Evolutionary conservation across 2,329 filamentous ascomycete species (phyloP).

Genomic region (Zarea fungicola): DNA sequence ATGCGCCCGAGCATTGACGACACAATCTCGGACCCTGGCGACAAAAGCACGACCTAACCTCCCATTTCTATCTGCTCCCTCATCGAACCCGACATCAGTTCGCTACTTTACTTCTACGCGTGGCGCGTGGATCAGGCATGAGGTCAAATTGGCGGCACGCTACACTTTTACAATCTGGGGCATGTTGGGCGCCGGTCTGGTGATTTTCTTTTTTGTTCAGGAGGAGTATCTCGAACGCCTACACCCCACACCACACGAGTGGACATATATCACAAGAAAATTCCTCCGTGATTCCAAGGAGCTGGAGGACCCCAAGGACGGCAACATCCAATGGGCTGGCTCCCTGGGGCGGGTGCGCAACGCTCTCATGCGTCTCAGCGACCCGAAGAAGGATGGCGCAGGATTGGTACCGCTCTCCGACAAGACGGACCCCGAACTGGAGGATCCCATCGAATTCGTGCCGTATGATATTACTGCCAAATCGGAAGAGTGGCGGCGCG

Average conservation of each 20-base stretch:
- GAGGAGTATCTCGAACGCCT: slow-evolving; percentile 71
- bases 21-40: slow-evolving; percentile 24
- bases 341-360: slow-evolving; percentile 56
- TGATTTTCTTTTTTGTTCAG: slow-evolving; percentile 60
- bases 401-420: slow-evolving; percentile 51
- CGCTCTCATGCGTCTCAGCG: slow-evolving; percentile 63
- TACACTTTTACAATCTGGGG: slow-evolving; percentile 63
- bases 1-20: slow-evolving; percentile 23
- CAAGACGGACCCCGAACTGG: slow-evolving; percentile 60
- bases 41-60: slow-evolving; percentile 29
- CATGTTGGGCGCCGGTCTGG: slow-evolving; percentile 52
- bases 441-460: slow-evolving; percentile 62
- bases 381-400: slow-evolving; percentile 61
- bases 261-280: slow-evolving; percentile 66
- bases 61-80: slow-evolving; percentile 46
- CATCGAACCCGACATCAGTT: slow-evolving; percentile 49
- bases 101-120: slow-evolving; percentile 78
- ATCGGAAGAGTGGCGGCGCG: slow-evolving; percentile 77
- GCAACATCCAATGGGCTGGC: slow-evolving; percentile 60
- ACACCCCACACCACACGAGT: slow-evolving; percentile 79
- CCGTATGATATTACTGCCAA: slow-evolving; percentile 67
- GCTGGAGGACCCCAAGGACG: slow-evolving; percentile 49
- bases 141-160: slow-evolving; percentile 64
- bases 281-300: slow-evolving; percentile 60
- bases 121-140: slow-evolving; percentile 63